Conservation (phyloP, 2,329 filamentous ascomycete species). For the Geoglossum cookeanum region DNA sequence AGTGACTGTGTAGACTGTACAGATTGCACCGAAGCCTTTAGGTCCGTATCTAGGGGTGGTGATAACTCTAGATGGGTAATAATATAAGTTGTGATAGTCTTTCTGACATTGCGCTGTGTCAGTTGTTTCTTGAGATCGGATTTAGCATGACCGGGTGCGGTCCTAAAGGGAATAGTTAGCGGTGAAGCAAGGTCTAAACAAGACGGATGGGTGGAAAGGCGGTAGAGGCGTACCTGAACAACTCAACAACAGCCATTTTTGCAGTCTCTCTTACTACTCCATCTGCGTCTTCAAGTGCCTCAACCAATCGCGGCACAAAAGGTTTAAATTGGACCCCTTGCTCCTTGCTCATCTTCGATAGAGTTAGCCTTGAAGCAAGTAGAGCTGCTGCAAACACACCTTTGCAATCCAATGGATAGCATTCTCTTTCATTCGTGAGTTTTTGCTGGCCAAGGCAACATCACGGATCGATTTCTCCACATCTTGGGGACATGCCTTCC, state of each 20-base stretch:
- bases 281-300: constrained; percentile 77
- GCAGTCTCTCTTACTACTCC: constrained; percentile 70
- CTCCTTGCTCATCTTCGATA: constrained; percentile 54
- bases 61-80: constrained; percentile 49
- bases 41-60: constrained; percentile 16
- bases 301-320: constrained; percentile 69
- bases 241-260: constrained; percentile 64
- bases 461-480: constrained; percentile 68
- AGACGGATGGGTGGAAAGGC: neutral
- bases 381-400: constrained; percentile 25
- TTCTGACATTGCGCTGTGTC: constrained; percentile 65
- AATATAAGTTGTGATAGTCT: constrained; percentile 68
- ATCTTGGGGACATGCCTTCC: constrained; percentile 46
- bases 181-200: constrained; percentile 2
- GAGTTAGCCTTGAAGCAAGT: neutral
- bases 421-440: constrained; percentile 65
- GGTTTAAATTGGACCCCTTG: constrained; percentile 60
- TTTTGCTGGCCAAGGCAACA: constrained; percentile 59
- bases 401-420: constrained; percentile 71
- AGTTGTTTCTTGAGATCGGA: constrained; percentile 77
- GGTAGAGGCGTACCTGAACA: constrained; percentile 48
- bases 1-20: neutral
- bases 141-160: constrained; percentile 65
- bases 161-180: constrained; percentile 26
- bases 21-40: constrained; percentile 7